These are phyloP conservation scores for Emergomyces orientalis DNA, from an alignment of 2,329 filamentous ascomycete species.

Conservation along the genomic window DNA sequence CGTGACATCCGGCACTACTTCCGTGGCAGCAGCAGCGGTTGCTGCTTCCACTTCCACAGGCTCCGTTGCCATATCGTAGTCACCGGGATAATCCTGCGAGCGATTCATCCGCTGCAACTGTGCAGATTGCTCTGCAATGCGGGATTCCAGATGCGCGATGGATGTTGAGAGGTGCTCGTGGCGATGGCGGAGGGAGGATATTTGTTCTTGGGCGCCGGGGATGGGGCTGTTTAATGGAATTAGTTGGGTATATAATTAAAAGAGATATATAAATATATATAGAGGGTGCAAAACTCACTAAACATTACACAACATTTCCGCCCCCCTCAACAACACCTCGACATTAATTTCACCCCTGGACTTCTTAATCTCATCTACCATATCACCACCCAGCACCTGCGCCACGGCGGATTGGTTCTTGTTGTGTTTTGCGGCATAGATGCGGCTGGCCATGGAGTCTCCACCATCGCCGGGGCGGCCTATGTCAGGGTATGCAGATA, in stretches of 20 bases:
- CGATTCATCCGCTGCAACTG: slow-evolving; percentile 64
- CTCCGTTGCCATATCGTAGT: slow-evolving; percentile 40
- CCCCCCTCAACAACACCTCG: slow-evolving; percentile 71
- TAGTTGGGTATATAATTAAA: slow-evolving; percentile 13
- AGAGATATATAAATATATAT: not conserved
- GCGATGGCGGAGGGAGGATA: slow-evolving; percentile 60
- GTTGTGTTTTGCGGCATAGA: slow-evolving; percentile 48
- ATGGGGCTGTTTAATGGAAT: slow-evolving; percentile 47
- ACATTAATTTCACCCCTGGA: slow-evolving; percentile 69
- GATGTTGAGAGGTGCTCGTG: slow-evolving; percentile 64
- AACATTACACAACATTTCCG: slow-evolving; percentile 80
- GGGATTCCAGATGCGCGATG: slow-evolving; percentile 68
- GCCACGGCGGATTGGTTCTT: slow-evolving; percentile 72
- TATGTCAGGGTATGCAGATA: slow-evolving; percentile 16
- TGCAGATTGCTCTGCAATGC: slow-evolving; percentile 65
- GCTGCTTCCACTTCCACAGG: slow-evolving; percentile 26
- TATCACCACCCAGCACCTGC: slow-evolving; percentile 74
- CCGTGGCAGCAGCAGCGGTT: not conserved
- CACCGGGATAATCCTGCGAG: slow-evolving; percentile 46
- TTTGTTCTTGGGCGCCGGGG: slow-evolving; percentile 66
- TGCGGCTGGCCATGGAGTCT: slow-evolving; percentile 38
- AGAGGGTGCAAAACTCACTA: slow-evolving; percentile 47
- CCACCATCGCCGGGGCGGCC: slow-evolving; percentile 14
- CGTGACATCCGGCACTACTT: slow-evolving; percentile 23
- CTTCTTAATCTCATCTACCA: slow-evolving; percentile 68